Evolutionary conservation across 75 land plant genomes (phyloP).

Genomic region (Cryptomeria japonica): DNA sequence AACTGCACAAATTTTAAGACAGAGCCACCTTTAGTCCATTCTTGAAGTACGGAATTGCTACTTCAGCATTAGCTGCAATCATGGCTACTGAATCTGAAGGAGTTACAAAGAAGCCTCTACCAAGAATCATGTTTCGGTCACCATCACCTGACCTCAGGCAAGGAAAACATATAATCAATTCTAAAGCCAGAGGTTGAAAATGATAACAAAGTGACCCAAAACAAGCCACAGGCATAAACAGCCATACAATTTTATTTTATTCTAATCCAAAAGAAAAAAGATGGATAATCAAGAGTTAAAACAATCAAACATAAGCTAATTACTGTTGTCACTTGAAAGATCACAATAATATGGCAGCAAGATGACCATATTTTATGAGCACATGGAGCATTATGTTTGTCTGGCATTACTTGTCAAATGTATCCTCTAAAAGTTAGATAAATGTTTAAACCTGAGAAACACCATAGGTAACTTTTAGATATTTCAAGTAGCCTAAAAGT

Average conservation of each 20-base stretch:
- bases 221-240: background rate
- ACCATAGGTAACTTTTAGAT: too few species aligned
- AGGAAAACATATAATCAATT: background rate
- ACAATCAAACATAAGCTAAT: background rate
- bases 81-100: constrained; percentile 98
- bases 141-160: constrained; percentile 70
- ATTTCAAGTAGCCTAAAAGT: too few species aligned
- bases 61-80: constrained; percentile 97
- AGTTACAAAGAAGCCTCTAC: constrained; percentile 81
- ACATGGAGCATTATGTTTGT: background rate
- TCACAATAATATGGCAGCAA: background rate
- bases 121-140: constrained; percentile 96
- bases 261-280: background rate
- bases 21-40: constrained; percentile 69
- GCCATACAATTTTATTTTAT: background rate
- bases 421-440: too few species aligned
- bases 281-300: background rate
- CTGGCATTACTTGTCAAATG: too few species aligned
- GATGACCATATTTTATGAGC: background rate
- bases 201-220: background rate
- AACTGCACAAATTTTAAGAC: background rate
- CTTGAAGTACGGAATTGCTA: constrained; percentile 85
- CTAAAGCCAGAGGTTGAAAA: background rate
- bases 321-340: background rate
- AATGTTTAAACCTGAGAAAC: too few species aligned